Percentiles rank a stretch among this genome's conserved stretches.
These are phyloP conservation scores for Xanthoconium stramineum DNA, from an alignment of 768 basidiomycete species.

Conservation along the genomic window DNA sequence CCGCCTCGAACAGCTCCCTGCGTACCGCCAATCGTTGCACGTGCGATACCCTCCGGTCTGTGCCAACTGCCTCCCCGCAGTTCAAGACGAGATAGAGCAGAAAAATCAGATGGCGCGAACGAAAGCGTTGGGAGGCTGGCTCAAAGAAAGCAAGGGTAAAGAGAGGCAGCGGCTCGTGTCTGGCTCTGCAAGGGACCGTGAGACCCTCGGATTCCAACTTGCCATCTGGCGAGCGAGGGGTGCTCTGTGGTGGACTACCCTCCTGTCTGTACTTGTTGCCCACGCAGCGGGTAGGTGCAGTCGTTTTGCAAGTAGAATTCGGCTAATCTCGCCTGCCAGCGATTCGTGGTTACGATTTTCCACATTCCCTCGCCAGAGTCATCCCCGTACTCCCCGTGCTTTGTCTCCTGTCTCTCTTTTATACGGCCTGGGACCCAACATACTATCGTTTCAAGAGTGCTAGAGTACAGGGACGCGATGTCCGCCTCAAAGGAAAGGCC, in stretches of 20 bases:
- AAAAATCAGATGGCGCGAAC: conserved; percentile 82
- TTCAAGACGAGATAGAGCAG: conserved; percentile 76
- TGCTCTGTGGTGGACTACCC: conserved; percentile 55
- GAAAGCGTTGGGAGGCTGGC: conserved; percentile 69
- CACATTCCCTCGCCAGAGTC: conserved; percentile 17
- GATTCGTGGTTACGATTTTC: conserved; percentile 19
- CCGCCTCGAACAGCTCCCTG: conserved; percentile 60
- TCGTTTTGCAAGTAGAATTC: background rate
- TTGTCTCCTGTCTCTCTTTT: conserved; percentile 59
- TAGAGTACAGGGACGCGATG: conserved; percentile 66
- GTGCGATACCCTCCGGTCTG: conserved; percentile 88
- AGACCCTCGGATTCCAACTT: conserved; percentile 48
- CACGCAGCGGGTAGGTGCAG: conserved; percentile 45
- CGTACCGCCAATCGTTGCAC: conserved; percentile 74
- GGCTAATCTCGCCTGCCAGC: conserved; percentile 15
- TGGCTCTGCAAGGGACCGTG: conserved; percentile 37
- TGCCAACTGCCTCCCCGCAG: conserved; percentile 64
- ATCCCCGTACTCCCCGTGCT: conserved; percentile 48
- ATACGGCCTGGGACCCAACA: conserved; percentile 87
- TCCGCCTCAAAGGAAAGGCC: conserved; percentile 62
- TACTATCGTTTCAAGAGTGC: conserved; percentile 59
- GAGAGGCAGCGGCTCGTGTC: conserved; percentile 51
- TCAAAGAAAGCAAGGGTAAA: conserved; percentile 65
- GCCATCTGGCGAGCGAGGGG: conserved; percentile 71
- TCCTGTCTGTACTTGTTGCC: conserved; percentile 40